Evolutionary conservation across 306 rosid species (phyloP), one percentile per base, ranked within the genome.

Genomic region (Nissolia schottii): DNA sequence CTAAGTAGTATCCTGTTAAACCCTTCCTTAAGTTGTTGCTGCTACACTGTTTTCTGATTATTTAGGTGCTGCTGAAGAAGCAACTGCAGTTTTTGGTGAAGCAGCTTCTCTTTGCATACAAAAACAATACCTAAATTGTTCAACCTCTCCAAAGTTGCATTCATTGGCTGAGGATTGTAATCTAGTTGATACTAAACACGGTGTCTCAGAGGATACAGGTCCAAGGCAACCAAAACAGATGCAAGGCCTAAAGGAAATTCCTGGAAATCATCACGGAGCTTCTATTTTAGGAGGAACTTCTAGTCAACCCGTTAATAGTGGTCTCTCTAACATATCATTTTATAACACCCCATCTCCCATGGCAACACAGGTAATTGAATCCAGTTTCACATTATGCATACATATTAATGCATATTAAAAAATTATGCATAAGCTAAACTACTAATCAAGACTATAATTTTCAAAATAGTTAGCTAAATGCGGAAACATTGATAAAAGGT

Each of bases 11-110:
- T 59, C 2, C 9, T 68, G 22, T 60, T 13, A 27, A 24, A 38
- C 28, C 54, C 9, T 49, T 14, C 18, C 19, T 57, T 27, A 24
- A n/a, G n/a, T n/a, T 64, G 35, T 61, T 46, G 4, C 54, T 37
- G 7, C 25, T 31, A 5, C 58, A 48, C 18, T 49, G 25, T 64
- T 71, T 80, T 75, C 61, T 73, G 8, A 35, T 76, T 57, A 13
- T 70, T 71, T 73, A 95, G 99, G 97, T 63, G 89, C 89, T 74
- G 97, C 99, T 48, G 99, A 95, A 79, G 99, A 95, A 73, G 99
- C 96, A 81, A 74, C 90, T 71, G 78, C 76, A 45, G 88, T 95
- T 82, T 95, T 89, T 75, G 96, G 97, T 79, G 99, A 95, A 81
- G 83, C 93, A 43, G 97, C 99, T 76, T 90, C 88, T 82, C 86